phyloP scores from a whole-genome alignment of 2,329 filamentous ascomycete genomes.

The Penicillium sp. region DNA sequence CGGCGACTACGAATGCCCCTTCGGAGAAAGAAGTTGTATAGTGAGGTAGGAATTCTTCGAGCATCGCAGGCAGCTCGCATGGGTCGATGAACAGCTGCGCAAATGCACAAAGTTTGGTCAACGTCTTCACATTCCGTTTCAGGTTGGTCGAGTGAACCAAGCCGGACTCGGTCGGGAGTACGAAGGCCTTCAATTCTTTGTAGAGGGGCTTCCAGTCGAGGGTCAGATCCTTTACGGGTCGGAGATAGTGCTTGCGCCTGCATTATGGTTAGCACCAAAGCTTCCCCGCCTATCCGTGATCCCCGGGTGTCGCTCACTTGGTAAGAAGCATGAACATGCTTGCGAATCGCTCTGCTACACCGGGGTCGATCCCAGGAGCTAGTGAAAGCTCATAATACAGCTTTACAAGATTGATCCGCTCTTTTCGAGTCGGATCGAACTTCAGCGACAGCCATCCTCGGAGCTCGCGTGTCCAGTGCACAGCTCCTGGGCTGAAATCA shows the following conservation, averaged over 20 bases:
- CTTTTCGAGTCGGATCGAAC: constrained; percentile 88
- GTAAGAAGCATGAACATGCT: constrained; percentile 96
- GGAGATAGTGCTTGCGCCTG: constrained; percentile 94
- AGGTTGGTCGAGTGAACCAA: constrained; percentile 64
- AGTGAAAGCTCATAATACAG: constrained; percentile 94
- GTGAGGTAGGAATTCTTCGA: constrained; percentile 79
- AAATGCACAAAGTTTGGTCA: constrained; percentile 89
- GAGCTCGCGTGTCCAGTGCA: constrained; percentile 97
- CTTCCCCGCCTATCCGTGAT: not conserved
- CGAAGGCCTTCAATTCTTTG: constrained; percentile 88
- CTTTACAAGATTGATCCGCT: constrained; percentile 80
- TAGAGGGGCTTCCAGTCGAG: constrained; percentile 94
- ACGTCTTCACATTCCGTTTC: constrained; percentile 70
- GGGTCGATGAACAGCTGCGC: constrained; percentile 93
- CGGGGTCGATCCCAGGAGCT: constrained; percentile 83
- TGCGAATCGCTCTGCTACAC: constrained; percentile 84
- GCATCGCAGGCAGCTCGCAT: constrained; percentile 76
- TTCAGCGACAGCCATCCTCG: constrained; percentile 94
- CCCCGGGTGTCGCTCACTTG: constrained; percentile 65
- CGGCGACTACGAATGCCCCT: constrained; percentile 90
- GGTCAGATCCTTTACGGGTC: constrained; percentile 83
- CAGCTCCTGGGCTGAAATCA: constrained; percentile 89
- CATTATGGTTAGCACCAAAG: constrained; percentile 23
- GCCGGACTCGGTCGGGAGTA: constrained; percentile 80
- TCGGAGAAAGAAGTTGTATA: constrained; percentile 94